Percentiles rank a stretch among this genome's conserved stretches.
phyloP scores from a whole-genome alignment of 768 basidiomycete genomes.

The Psilocybe cyanescens region DNA sequence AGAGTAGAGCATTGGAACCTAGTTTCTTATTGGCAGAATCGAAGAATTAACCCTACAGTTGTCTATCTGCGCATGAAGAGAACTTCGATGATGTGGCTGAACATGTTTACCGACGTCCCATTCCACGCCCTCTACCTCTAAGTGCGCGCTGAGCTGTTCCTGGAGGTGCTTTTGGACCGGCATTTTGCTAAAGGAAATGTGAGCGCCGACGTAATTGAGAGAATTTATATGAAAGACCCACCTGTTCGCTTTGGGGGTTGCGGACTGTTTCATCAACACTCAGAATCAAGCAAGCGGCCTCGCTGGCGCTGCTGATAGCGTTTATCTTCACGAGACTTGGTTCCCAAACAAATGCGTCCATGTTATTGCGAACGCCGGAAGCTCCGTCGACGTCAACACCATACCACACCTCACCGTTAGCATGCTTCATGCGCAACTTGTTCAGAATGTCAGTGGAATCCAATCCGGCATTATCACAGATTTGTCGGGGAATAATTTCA shows the following conservation, averaged over 20 bases:
- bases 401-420: constrained; percentile 84
- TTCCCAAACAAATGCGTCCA: constrained; percentile 99
- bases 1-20: no score
- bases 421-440: constrained; percentile 96
- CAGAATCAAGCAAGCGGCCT: constrained; percentile 94
- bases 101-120: constrained; percentile 62
- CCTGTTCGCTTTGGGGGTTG: constrained; percentile 93
- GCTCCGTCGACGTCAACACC: constrained; percentile 94
- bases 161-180: constrained; percentile 91
- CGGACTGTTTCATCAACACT: constrained; percentile 98
- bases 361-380: constrained; percentile 91
- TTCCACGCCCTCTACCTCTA: constrained; percentile 86
- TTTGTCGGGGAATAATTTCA: constrained; percentile 97
- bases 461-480: constrained; percentile 97
- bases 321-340: constrained; percentile 95
- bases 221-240: constrained; percentile 41
- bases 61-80: no score
- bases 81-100: background rate
- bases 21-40: no score
- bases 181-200: constrained; percentile 54
- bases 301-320: constrained; percentile 92
- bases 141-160: constrained; percentile 87
- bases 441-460: constrained; percentile 98
- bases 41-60: no score
- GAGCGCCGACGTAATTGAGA: constrained; percentile 19